These are phyloP conservation scores for Neurospora pannonica DNA, from an alignment of 495 filamentous ascomycete genomes.

Conservation along the genomic window DNA sequence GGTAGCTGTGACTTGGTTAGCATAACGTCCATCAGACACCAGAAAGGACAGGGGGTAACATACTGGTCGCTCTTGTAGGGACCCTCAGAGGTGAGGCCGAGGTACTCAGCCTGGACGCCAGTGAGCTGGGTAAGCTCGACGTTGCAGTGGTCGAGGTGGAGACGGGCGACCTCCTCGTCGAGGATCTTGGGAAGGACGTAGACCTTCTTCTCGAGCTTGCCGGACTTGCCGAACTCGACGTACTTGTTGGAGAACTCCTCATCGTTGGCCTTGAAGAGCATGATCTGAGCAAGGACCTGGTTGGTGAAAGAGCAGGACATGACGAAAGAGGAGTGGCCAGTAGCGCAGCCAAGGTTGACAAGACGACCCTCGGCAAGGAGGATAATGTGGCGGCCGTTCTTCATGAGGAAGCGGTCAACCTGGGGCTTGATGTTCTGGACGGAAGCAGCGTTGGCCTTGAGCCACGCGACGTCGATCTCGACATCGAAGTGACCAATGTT, in stretches of 20 bases:
- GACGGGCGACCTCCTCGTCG: slow-evolving; percentile 92
- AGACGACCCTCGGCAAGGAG: slow-evolving; percentile 97
- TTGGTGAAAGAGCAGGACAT: slow-evolving; percentile 99
- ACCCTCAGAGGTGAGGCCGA: slow-evolving; percentile 71
- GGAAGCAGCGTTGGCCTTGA: slow-evolving; percentile 87
- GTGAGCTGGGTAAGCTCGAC: slow-evolving; percentile 83
- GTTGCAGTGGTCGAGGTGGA: slow-evolving; percentile 91
- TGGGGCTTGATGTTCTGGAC: slow-evolving; percentile 99
- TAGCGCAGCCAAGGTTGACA: slow-evolving; percentile 98
- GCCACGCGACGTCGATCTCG: slow-evolving; percentile 99
- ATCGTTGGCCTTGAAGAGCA: slow-evolving; percentile 91
- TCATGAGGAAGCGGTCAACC: slow-evolving; percentile 94
- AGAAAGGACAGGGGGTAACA: slow-evolving; percentile 10
- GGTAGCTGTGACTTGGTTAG: slow-evolving; percentile 41
- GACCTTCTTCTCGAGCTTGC: slow-evolving; percentile 82
- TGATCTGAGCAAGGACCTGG: slow-evolving; percentile 98
- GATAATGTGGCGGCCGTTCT: slow-evolving; percentile 92
- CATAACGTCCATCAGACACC: background rate
- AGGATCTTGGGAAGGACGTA: slow-evolving; percentile 98
- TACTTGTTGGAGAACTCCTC: slow-evolving; percentile 84
- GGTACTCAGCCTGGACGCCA: slow-evolving; percentile 84
- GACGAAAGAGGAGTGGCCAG: slow-evolving; percentile 98
- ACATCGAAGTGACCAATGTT: slow-evolving; percentile 99
- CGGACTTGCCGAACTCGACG: slow-evolving; percentile 83
- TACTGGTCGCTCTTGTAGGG: slow-evolving; percentile 89